phyloP scores from a whole-genome alignment of 2,329 filamentous ascomycete species.

The Exserohilum rostratum region DNA sequence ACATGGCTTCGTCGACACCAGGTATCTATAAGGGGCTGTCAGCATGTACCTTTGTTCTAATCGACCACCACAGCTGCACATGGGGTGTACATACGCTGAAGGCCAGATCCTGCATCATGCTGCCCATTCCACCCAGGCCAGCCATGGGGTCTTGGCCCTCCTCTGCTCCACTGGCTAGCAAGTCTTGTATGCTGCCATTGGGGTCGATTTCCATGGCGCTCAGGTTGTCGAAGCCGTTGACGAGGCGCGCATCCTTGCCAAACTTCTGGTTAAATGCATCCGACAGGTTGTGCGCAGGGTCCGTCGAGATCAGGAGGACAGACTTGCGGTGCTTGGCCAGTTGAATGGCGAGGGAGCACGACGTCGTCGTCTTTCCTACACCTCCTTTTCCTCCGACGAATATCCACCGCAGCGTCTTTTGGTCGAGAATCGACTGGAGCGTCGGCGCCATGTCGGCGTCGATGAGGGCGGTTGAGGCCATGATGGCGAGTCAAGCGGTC shows the following conservation, averaged over 20 bases:
- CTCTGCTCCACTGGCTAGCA: slow-evolving; percentile 80
- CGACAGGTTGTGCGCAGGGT: slow-evolving; percentile 96
- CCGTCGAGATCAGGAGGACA: slow-evolving; percentile 96
- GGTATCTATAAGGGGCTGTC: slow-evolving; percentile 70
- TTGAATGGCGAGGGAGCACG: slow-evolving; percentile 96
- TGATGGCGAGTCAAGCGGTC: slow-evolving; percentile 20
- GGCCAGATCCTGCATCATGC: slow-evolving; percentile 98
- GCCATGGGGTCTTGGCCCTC: slow-evolving; percentile 72
- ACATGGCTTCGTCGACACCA: slow-evolving; percentile 99
- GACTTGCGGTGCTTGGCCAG: slow-evolving; percentile 93
- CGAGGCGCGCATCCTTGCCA: slow-evolving; percentile 92
- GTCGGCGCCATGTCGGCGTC: slow-evolving; percentile 84
- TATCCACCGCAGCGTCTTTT: slow-evolving; percentile 96
- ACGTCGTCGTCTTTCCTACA: slow-evolving; percentile 99
- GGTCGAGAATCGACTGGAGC: slow-evolving; percentile 92
- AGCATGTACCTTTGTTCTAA: not conserved
- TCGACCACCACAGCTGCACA: not conserved
- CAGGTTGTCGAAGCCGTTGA: slow-evolving; percentile 91
- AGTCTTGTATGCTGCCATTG: slow-evolving; percentile 95
- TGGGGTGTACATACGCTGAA: slow-evolving; percentile 73
- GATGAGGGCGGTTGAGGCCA: slow-evolving; percentile 46
- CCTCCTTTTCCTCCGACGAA: slow-evolving; percentile 98
- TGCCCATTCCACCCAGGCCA: slow-evolving; percentile 73
- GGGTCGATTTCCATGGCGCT: slow-evolving; percentile 99
- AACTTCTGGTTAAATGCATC: slow-evolving; percentile 99